A percentile compares a stretch with the other conserved stretches of the same genome.
Conservation (phyloP, 352 stramenopile genomes). For the Aphanomyces astaci region DNA sequence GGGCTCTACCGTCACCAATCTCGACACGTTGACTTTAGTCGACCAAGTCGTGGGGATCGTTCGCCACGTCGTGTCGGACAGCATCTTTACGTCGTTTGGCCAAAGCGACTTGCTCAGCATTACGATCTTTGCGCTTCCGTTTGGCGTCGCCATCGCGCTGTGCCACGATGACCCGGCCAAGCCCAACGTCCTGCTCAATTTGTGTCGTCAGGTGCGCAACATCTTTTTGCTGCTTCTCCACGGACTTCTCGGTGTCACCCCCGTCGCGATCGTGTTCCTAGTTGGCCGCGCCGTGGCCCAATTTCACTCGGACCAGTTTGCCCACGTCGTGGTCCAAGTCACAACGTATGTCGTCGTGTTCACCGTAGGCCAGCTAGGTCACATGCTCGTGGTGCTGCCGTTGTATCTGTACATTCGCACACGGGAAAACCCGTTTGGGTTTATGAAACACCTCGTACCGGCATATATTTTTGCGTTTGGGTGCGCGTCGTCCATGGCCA, state of each 20-base stretch:
- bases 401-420: constrained; percentile 28
- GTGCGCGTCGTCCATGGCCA: constrained; percentile 38
- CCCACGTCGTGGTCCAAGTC: constrained; percentile 30
- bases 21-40: constrained; percentile 42
- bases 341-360: constrained; percentile 36
- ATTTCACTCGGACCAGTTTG: constrained; percentile 13
- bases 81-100: constrained; percentile 47
- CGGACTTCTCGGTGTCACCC: constrained; percentile 32
- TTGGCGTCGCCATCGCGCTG: constrained; percentile 28
- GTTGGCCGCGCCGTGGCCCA: constrained; percentile 16
- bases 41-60: constrained; percentile 57
- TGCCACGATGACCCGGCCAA: not conserved
- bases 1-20: not conserved
- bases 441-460: constrained; percentile 29
- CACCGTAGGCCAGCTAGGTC: constrained; percentile 23
- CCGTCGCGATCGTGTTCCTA: constrained; percentile 27
- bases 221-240: constrained; percentile 42
- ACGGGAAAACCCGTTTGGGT: constrained; percentile 30
- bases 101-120: constrained; percentile 47
- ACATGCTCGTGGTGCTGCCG: constrained; percentile 37
- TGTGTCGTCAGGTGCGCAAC: constrained; percentile 37
- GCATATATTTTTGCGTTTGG: constrained; percentile 37
- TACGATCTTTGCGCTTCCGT: constrained; percentile 61
- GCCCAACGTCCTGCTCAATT: constrained; percentile 21
- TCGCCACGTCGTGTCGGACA: constrained; percentile 46